phyloP scores from a whole-genome alignment of 768 basidiomycete species.

The Naganishia kalamii region DNA sequence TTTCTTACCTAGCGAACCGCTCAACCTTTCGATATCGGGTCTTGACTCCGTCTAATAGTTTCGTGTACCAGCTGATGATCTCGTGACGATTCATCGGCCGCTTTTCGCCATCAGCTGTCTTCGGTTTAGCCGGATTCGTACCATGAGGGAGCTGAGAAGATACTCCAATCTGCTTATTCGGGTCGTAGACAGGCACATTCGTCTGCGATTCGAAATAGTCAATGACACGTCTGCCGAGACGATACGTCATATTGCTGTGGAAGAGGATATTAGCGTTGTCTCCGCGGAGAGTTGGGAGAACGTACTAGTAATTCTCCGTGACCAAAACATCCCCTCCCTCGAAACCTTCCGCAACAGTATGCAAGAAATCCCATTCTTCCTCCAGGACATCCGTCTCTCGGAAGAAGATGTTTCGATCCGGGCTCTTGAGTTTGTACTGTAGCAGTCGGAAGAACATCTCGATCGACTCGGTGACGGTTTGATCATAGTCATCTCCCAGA shows the following conservation, averaged over 20 bases:
- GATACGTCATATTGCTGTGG: conserved; percentile 78
- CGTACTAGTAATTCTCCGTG: conserved; percentile 90
- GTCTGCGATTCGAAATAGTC: conserved; percentile 95
- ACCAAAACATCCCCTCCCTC: conserved; percentile 81
- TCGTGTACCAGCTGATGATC: conserved; percentile 79
- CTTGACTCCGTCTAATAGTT: conserved; percentile 85
- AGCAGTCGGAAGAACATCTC: conserved; percentile 86
- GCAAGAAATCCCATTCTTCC: conserved; percentile 90
- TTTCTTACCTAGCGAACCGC: conserved; percentile 73
- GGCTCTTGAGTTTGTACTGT: conserved; percentile 92
- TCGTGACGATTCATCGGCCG: conserved; percentile 68
- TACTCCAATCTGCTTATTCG: conserved; percentile 2
- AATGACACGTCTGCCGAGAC: conserved; percentile 82
- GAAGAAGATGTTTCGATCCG: conserved; percentile 84
- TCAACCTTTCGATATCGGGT: conserved; percentile 88
- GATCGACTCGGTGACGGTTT: conserved; percentile 77
- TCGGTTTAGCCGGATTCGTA: conserved; percentile 28
- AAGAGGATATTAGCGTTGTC: background rate
- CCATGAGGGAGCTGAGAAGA: background rate
- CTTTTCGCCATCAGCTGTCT: conserved; percentile 4
- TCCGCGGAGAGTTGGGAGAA: background rate
- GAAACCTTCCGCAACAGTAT: conserved; percentile 81
- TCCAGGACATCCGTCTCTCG: conserved; percentile 98
- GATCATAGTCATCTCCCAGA: conserved; percentile 82
- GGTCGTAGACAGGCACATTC: conserved; percentile 48